Base-by-base conservation (phyloP, 2,329 filamentous ascomycete species). In the Ploettnerulaceae sp. region DNA sequence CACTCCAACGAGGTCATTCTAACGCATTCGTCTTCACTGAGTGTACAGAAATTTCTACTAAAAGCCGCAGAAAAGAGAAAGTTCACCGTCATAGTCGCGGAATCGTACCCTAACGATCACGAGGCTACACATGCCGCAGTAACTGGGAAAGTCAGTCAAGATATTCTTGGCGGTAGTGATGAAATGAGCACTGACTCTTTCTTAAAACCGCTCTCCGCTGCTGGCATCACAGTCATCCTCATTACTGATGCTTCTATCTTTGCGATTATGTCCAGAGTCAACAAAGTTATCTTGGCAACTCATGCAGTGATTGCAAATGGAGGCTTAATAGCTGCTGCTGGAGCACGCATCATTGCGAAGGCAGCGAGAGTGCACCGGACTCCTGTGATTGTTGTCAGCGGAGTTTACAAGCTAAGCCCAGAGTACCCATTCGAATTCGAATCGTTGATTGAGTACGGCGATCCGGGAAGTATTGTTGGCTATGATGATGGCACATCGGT, bases 261-360 rank as follows among this genome's bases (percentile, higher is more conserved):
- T 70, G 89, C 90, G 1, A 86, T 97, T 60, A 97, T 98, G 87
- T 86, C 90, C 7, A 82, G 86, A 50, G 88, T 96, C 58, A 94
- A 91, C 73, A 96, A 96, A 70, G 91, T 98, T 51, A 86, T 98
- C 38, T 74, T 98, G 5, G 84, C 86, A 9, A 91, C 91, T 5
- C 85, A 90, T 61, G 84, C 86, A 3, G 87, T 98, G 21, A 81
- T 94, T 35, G 87, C 88, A 39, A 93, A 95, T 60, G 93, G 93
- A 41, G 86, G 86, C 5, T 78, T 95, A 20, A 76, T 97, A 21
- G 86, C 89, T 14, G 84, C 89, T 31, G 82, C 86, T 4, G 93
- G 93, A n/a, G 86, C 87, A 7, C 81, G 81, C 15, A 81, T 86
- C 31, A 86, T 97, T 55, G 89, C 90, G 4, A 82, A 84, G 52